phyloP scores from a whole-genome alignment of 2,329 filamentous ascomycete species.

The Epichloe aotearoae region DNA sequence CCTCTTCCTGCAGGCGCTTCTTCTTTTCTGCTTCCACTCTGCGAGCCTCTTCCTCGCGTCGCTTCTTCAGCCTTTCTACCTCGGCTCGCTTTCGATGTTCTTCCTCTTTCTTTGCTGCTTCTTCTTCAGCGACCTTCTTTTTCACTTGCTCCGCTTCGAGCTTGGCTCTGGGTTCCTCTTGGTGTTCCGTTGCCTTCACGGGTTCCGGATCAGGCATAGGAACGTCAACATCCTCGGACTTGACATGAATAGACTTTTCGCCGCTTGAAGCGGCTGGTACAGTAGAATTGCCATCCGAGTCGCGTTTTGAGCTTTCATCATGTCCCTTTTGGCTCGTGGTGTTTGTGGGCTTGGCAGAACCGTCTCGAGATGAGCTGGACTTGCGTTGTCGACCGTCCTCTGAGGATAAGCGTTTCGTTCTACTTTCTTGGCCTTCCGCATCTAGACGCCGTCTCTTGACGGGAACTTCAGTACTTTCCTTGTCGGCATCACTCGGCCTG shows the following conservation, averaged over 20 bases:
- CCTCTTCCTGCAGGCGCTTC: slow-evolving; percentile 22
- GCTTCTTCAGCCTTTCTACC: slow-evolving; percentile 25
- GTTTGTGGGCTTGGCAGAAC: slow-evolving; percentile 18
- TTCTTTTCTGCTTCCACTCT: slow-evolving; percentile 21
- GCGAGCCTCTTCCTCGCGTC: slow-evolving; percentile 18
- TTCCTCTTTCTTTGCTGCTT: slow-evolving; percentile 17
- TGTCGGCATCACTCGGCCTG: slow-evolving; percentile 34
- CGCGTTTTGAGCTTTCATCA: slow-evolving; percentile 24
- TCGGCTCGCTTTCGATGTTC: slow-evolving; percentile 18
- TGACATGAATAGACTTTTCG: slow-evolving; percentile 41
- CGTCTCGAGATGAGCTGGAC: slow-evolving; percentile 27
- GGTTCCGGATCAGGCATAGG: slow-evolving; percentile 39
- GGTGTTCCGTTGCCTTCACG: slow-evolving; percentile 15
- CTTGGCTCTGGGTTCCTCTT: slow-evolving; percentile 2
- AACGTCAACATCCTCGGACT: slow-evolving; percentile 41
- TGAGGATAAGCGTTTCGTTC: slow-evolving; percentile 27
- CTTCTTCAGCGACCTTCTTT: slow-evolving; percentile 22
- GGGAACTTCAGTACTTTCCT: slow-evolving; percentile 37
- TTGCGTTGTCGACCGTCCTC: slow-evolving; percentile 35
- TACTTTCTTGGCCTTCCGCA: slow-evolving; percentile 36
- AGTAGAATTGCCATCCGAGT: slow-evolving; percentile 25
- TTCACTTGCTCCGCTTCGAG: slow-evolving; percentile 16
- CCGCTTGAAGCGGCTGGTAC: slow-evolving; percentile 24
- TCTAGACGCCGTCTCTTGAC: slow-evolving; percentile 46
- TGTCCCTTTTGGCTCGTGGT: slow-evolving; percentile 25